Conservation (phyloP, 176 grass and related monocot species). For the Paspalum notatum region DNA sequence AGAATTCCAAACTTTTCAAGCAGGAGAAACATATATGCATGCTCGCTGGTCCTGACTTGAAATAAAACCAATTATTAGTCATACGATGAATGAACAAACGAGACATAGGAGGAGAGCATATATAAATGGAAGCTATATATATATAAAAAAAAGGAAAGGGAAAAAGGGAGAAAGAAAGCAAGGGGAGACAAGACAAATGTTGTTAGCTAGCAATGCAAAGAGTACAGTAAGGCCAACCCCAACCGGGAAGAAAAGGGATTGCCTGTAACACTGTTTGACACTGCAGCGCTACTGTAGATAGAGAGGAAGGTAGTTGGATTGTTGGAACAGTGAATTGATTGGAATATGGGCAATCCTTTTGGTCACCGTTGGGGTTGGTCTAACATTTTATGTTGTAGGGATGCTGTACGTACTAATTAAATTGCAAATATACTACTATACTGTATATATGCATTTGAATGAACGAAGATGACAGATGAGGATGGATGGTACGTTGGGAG, state of each 20-base stretch:
- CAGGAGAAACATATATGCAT: too few species aligned
- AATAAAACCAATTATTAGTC: neutral
- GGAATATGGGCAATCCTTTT: too few species aligned
- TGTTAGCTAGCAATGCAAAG: neutral
- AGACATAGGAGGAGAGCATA: neutral
- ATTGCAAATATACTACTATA: too few species aligned
- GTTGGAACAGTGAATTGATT: too few species aligned
- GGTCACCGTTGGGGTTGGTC: too few species aligned
- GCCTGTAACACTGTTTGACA: too few species aligned
- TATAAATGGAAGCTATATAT: neutral
- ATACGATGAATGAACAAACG: neutral
- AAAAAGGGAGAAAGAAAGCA: conserved; percentile 6
- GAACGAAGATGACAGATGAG: neutral
- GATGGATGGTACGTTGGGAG: conserved; percentile 3
- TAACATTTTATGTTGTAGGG: too few species aligned
- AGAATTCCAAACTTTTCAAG: too few species aligned
- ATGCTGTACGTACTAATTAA: too few species aligned
- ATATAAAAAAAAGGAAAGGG: neutral
- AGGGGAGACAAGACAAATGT: conserved; percentile 17
- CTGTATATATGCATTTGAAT: conserved; percentile 19
- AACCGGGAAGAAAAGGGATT: too few species aligned
- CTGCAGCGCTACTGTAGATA: neutral
- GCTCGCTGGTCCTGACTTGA: neutral
- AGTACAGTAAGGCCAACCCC: neutral
- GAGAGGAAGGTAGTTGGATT: too few species aligned